A percentile compares a stretch with the other conserved stretches of the same genome.
Conservation (phyloP, 345 rosid genomes). For the Toxicodendron radicans region DNA sequence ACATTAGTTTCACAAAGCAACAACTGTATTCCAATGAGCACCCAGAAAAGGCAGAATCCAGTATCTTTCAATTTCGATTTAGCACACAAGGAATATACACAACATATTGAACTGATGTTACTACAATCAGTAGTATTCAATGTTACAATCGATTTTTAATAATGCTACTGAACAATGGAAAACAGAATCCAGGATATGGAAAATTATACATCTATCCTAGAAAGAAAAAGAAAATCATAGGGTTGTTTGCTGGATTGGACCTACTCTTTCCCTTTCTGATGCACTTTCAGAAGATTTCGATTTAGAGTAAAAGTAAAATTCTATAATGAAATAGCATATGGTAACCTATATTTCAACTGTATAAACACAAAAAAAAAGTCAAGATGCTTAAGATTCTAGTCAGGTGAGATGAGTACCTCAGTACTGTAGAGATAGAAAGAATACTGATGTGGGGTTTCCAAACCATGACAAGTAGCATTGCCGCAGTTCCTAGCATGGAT, state of each 20-base stretch:
- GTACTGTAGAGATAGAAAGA: constrained; percentile 62
- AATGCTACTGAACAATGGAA: neutral
- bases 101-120: neutral
- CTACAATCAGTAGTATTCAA: neutral
- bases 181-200: neutral
- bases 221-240: neutral
- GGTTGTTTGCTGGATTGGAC: neutral
- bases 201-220: neutral
- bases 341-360: neutral
- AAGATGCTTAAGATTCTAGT: neutral
- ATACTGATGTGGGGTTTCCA: constrained; percentile 66
- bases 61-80: neutral
- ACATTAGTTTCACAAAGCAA: constrained; percentile 11
- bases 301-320: neutral
- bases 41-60: neutral
- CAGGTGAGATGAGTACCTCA: constrained; percentile 50
- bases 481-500: constrained; percentile 68
- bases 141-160: neutral
- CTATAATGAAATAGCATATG: neutral
- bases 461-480: constrained; percentile 80
- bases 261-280: neutral
- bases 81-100: neutral
- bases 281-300: neutral
- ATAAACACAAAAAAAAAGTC: neutral
- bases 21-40: neutral